A percentile compares a stretch with the other conserved stretches of the same genome.
These are phyloP conservation scores for Kalaharituber pfeilii DNA, from an alignment of 2,329 filamentous ascomycete species.

Conservation along the genomic window DNA sequence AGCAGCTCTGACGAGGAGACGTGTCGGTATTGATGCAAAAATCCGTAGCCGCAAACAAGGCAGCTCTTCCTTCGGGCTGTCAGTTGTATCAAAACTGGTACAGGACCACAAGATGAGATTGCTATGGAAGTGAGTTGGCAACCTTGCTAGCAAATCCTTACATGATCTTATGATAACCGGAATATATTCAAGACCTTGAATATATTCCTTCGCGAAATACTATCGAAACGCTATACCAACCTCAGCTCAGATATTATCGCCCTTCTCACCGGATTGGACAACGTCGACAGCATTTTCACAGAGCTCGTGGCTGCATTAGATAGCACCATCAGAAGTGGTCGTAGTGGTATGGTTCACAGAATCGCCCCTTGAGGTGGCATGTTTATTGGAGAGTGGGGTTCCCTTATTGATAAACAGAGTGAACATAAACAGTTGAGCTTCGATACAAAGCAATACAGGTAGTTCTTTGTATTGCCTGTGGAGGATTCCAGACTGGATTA, in stretches of 20 bases:
- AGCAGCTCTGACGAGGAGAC: neutral
- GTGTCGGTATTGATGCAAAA: slow-evolving; percentile 15
- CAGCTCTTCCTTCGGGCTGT: slow-evolving; percentile 64
- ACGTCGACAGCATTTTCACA: slow-evolving; percentile 70
- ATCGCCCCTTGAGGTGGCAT: neutral
- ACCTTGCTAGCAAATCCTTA: no score
- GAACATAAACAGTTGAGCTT: slow-evolving; percentile 41
- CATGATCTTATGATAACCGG: no score
- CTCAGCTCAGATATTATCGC: slow-evolving; percentile 89
- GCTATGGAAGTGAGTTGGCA: slow-evolving; percentile 75
- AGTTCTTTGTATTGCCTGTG: slow-evolving; percentile 67
- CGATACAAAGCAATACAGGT: slow-evolving; percentile 66
- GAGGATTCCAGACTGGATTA: slow-evolving; percentile 89
- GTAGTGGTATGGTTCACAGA: slow-evolving; percentile 40
- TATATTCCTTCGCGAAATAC: slow-evolving; percentile 63
- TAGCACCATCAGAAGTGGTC: slow-evolving; percentile 59
- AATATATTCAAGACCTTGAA: slow-evolving; percentile 52
- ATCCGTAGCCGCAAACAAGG: slow-evolving; percentile 43
- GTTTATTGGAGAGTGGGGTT: neutral
- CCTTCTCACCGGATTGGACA: slow-evolving; percentile 71
- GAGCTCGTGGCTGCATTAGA: slow-evolving; percentile 77
- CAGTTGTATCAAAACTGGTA: slow-evolving; percentile 44
- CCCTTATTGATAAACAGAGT: slow-evolving; percentile 16
- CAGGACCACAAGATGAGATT: slow-evolving; percentile 49
- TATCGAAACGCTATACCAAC: slow-evolving; percentile 84